Evolutionary conservation across 306 rosid species (phyloP).

Genomic region (Lotus japonicus): DNA sequence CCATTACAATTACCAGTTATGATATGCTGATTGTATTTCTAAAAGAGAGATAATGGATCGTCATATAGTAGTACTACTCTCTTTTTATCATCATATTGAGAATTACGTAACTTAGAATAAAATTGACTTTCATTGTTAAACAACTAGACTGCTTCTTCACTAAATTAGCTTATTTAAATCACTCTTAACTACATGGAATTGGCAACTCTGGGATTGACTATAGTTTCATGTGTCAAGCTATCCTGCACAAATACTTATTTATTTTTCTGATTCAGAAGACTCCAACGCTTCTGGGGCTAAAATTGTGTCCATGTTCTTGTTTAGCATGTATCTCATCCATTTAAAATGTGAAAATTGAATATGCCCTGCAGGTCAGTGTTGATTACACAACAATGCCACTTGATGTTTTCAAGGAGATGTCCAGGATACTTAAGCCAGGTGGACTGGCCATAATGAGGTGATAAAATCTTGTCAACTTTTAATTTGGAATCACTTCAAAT

Average conservation of each 20-base stretch:
- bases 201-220: background rate
- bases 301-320: no score
- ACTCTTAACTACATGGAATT: background rate
- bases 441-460: constrained; percentile 77
- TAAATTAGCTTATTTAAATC: background rate
- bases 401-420: constrained; percentile 64
- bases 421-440: constrained; percentile 69
- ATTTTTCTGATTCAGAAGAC: no score
- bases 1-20: no score
- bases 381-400: constrained; percentile 72
- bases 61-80: no score
- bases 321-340: background rate
- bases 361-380: constrained; percentile 65
- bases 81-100: no score
- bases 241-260: no score
- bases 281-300: background rate
- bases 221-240: no score
- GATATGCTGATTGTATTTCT: no score
- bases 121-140: no score
- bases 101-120: no score
- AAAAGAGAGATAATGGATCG: no score
- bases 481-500: constrained; percentile 7
- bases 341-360: constrained; percentile 2
- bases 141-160: no score
- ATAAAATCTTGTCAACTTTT: constrained; percentile 8